A percentile compares a stretch with the other conserved stretches of the same genome.
phyloP scores from a whole-genome alignment of 2,329 filamentous ascomycete species.

The Furcasterigmium sp. region DNA sequence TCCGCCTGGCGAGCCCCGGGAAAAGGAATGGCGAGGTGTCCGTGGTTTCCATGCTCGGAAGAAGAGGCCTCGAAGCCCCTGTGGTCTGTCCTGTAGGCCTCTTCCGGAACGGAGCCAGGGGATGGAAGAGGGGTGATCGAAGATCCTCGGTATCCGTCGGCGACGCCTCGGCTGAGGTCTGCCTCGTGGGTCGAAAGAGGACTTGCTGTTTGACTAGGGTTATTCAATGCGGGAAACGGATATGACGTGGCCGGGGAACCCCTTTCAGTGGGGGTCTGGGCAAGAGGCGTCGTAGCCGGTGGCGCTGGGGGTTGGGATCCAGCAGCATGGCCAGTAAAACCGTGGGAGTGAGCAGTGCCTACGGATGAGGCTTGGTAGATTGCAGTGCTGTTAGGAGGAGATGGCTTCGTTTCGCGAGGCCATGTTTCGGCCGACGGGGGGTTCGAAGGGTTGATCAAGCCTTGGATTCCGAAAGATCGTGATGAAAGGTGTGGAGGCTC shows the following conservation, averaged over 20 bases:
- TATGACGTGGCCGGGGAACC: slow-evolving; percentile 23
- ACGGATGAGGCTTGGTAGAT: slow-evolving; percentile 8
- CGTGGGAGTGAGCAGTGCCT: slow-evolving; percentile 14
- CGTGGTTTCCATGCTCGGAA: neutral
- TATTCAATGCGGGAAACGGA: slow-evolving; percentile 23
- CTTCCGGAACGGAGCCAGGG: neutral
- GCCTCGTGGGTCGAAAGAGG: slow-evolving; percentile 11
- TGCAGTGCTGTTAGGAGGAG: neutral
- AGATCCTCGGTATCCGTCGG: neutral
- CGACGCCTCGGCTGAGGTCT: neutral
- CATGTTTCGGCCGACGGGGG: slow-evolving; percentile 1
- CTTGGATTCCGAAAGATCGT: slow-evolving; percentile 27
- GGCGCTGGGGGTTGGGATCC: slow-evolving; percentile 26
- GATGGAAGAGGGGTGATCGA: neutral
- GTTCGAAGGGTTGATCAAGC: slow-evolving; percentile 28
- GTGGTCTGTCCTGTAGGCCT: neutral
- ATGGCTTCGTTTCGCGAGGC: neutral
- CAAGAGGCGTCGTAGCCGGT: slow-evolving; percentile 20
- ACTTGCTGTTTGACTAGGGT: slow-evolving; percentile 23
- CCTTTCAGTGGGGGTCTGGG: slow-evolving; percentile 23
- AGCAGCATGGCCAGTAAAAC: slow-evolving; percentile 19
- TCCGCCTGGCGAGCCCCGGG: neutral
- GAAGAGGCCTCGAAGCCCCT: neutral
- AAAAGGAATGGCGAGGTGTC: neutral
- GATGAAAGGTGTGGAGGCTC: slow-evolving; percentile 4